Base-by-base conservation (phyloP, 2,329 filamentous ascomycete genomes). In the Hymenoscyphus scutula region DNA sequence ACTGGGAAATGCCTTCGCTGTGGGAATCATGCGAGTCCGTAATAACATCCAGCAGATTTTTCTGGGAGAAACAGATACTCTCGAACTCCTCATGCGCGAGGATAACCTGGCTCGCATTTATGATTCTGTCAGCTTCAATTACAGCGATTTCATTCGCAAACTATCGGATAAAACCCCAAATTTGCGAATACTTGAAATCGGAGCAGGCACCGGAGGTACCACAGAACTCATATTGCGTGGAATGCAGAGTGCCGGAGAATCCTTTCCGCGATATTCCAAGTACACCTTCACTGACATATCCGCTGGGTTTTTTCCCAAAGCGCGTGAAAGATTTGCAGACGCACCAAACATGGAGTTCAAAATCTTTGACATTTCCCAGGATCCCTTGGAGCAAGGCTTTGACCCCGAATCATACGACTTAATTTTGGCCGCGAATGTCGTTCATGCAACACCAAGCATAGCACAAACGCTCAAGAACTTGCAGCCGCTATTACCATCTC, bases 241-340 rank as follows among this genome's bases (percentile, higher is more conserved):
- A 3, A 64, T 80, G 11, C 27, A 29, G 27, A 6, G 27, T 29
- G 27, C 27, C 27, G 73, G 69, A 1, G 11, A 65, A 8, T 3
- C 59, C 4, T 77, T 77, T 54, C 27, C 27, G 6, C 27, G 27
- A 29, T 29, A 29, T 29, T 65, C 72, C 2, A 73, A 72, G 2
- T 82, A 82, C 66, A 78, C 76, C 0, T 82, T 73, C 68, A 81
- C 81, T 0, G 79, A 81, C 62, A 74, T 80, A 8, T 76, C 76
- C 0, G 61, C 73, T 5, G 75, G 72, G 8, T 79, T 79, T 69
- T 80, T 82, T 57, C 74, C 75, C n/a, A 66, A 69, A 1, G 77
- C 76, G 0, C 64, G 68, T 23, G 66, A 73, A 32, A 60, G 63
- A 11, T 72, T 74, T 15, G 71, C 75, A 58, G 48, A 69, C 45